These are phyloP conservation scores for Tympanopsis confertula DNA, from an alignment of 2,329 filamentous ascomycete species.

Conservation along the genomic window DNA sequence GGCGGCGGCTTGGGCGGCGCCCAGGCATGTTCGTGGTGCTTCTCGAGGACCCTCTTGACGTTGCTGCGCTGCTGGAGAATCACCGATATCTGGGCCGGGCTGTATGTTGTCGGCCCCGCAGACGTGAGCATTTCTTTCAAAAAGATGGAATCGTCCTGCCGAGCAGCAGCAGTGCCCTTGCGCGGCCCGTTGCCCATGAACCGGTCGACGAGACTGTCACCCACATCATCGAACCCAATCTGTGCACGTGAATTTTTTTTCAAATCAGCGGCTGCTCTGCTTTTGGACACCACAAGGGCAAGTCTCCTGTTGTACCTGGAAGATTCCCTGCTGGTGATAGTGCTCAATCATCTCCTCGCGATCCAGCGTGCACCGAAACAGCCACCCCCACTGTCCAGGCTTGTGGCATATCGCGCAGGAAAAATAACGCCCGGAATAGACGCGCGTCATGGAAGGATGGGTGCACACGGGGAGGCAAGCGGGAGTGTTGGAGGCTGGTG, in stretches of 20 bases:
- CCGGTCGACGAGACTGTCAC: conserved; percentile 15
- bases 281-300: conserved; percentile 8
- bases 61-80: conserved; percentile 38
- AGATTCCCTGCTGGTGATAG: conserved; percentile 11
- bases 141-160: conserved; percentile 29
- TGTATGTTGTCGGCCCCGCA: conserved; percentile 30
- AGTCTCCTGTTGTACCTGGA: background rate
- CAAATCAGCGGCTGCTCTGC: conserved; percentile 5
- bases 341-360: conserved; percentile 22
- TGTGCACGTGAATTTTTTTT: conserved; percentile 8
- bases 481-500: conserved; percentile 8
- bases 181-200: conserved; percentile 16
- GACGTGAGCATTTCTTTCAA: conserved; percentile 28
- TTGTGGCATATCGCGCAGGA: conserved; percentile 47
- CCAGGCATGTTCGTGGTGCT: background rate
- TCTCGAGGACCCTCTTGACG: conserved; percentile 18
- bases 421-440: conserved; percentile 37
- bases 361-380: conserved; percentile 65
- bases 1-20: conserved; percentile 12
- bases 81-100: conserved; percentile 29
- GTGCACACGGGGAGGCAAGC: conserved; percentile 38
- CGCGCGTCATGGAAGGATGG: conserved; percentile 55
- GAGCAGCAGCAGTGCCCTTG: conserved; percentile 24
- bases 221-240: conserved; percentile 22
- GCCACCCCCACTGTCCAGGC: conserved; percentile 50